Evolutionary conservation across 2,329 filamentous ascomycete genomes (phyloP), one percentile per base, ranked within the genome.

Genomic region (Aspergillus sp.): DNA sequence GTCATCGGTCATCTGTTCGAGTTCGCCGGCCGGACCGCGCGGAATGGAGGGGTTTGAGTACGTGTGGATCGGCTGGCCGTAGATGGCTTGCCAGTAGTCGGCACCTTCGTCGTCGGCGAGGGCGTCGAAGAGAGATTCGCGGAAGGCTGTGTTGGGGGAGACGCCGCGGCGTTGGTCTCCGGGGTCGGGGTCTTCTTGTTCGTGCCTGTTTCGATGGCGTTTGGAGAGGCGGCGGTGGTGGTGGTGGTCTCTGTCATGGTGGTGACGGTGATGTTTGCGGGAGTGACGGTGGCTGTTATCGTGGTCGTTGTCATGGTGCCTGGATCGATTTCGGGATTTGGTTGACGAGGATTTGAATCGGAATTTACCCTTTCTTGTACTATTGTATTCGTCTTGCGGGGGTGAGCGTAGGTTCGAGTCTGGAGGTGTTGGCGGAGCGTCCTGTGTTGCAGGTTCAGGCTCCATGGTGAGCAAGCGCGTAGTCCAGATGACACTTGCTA

Each of bases 81-180:
- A 98, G n/a, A 98, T 87, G 10, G 81, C 81, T 65, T 96, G 85
- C 93, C 93, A 98, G 71, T 93, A 98, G 5, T 82, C 80, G 2
- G 93, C 93, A 41, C 91, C 93, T 69, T 98, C 93, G 62, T 97
- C 91, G 67, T 98, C 93, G 34, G 89, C 91, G 68, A 98, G 84
- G 30, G 93, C 93, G 66, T 98, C 93, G 70, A 97, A 97, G 4
- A 98, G 82, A 0, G 89, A 95, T 66, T 94, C 88, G 29, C 88
- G 83, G 65, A 98, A 98, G 1, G 91, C 88, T 0, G 78, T 74
- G 36, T 88, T 83, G 0, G 87, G 77, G 55, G 85, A 80, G 10
- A 86, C 72, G 19, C 0, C 53, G 46, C n/a, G 1, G 54, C 49
- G 19, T 39, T 29, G 30, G 39, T 46, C 7, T 7, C 28, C 19